Base-by-base conservation (phyloP, 345 rosid species). In the Eutrema yunnanense region DNA sequence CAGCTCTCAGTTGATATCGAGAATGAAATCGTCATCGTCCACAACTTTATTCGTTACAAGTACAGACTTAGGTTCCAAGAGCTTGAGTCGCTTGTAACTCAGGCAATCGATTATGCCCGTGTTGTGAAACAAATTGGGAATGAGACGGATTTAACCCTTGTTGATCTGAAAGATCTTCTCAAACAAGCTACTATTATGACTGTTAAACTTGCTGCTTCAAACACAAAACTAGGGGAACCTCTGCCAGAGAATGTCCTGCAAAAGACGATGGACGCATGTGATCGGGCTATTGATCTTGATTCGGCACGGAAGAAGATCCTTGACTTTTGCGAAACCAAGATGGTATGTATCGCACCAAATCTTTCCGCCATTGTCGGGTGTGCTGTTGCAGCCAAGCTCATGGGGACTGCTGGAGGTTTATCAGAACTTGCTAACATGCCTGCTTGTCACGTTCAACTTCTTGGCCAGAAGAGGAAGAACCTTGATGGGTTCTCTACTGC, bases 361-460 rank as follows among this genome's bases (percentile, higher is more conserved):
- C 85, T 88, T 71, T 91, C 90, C 33, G 82, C 92, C 42, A 84
- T 91, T 73, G 92, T 86, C 33, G 97, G 96, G 33, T 88, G 90
- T 69, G 88, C 86, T 73, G 89, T 86, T 67, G 92, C 97, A n/a
- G 89, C 93, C 27, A 92, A 92, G 79, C 88, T 87, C 29, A 85
- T 89, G 85, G 90, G 87, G 16, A 86, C 85, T 33, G 93, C 96
- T 47, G 94, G 98, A 66, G 94, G 96, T 36, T 96, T 92, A 14
- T 69, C 89, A n/a, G 75, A 90, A 43, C 79, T 92, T 67, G 88
- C 97, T 16, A 85, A 89, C 82, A 86, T 85, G 85, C 90, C 94
- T 29, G 90, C 97, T 41, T 92, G 94, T 76, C 80, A 89, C 65
- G 89, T 88, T 69, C 94, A 92, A 79, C 84, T 86, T 76, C 96